phyloP scores from a whole-genome alignment of 306 rosid species.

The Geum urbanum region DNA sequence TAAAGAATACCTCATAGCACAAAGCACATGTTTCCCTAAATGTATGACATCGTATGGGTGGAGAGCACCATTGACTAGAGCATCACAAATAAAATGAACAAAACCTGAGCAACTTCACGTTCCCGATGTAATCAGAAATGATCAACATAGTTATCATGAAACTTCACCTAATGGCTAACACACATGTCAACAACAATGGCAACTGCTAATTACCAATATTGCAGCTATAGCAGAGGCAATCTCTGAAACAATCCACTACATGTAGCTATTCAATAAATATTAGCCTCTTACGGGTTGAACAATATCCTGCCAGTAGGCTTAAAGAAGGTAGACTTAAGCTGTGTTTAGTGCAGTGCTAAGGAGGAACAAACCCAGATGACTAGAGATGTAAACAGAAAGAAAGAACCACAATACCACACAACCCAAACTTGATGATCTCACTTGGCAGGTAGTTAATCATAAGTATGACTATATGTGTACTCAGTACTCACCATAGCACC shows the following conservation, averaged over 20 bases:
- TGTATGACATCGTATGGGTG: background rate
- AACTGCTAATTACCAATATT: background rate
- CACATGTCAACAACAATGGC: slow-evolving; percentile 1
- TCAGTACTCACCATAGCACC: too few relatives aligned
- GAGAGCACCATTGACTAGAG: background rate
- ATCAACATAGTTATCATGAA: slow-evolving; percentile 2
- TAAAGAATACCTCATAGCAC: background rate
- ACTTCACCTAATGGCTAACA: background rate
- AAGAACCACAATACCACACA: too few relatives aligned
- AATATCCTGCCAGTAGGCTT: background rate
- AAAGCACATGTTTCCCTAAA: background rate
- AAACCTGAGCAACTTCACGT: background rate
- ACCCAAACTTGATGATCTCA: too few relatives aligned
- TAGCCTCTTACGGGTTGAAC: background rate
- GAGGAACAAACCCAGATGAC: too few relatives aligned
- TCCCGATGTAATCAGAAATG: background rate
- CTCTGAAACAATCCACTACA: background rate
- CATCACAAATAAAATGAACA: background rate
- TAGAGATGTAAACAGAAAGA: too few relatives aligned
- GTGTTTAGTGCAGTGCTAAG: too few relatives aligned
- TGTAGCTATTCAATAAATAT: background rate
- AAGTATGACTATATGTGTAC: too few relatives aligned
- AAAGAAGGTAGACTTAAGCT: too few relatives aligned
- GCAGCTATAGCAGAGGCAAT: background rate
- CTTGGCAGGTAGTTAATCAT: too few relatives aligned